Conservation (phyloP, 75 land plant genomes). For the Isoetes taiwanensis region DNA sequence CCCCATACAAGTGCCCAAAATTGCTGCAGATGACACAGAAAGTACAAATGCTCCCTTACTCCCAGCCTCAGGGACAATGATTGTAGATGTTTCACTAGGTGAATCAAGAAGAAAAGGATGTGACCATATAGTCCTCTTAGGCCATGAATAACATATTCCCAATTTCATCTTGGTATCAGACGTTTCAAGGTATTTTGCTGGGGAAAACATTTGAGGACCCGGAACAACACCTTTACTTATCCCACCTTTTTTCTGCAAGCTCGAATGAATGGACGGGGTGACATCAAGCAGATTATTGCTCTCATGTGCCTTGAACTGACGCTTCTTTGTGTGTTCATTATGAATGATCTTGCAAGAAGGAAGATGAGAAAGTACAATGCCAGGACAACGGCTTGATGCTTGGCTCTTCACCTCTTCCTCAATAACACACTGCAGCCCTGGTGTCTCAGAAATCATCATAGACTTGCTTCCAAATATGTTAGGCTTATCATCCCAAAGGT, state of each 20-base stretch:
- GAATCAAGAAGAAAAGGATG: slow-evolving; percentile 61
- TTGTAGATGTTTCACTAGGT: slow-evolving; percentile 52
- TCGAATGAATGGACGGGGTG: no score
- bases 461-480: no score
- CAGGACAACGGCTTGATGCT: no score
- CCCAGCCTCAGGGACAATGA: slow-evolving; percentile 48
- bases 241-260: neutral
- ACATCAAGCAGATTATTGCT: no score
- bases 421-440: no score
- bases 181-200: slow-evolving; percentile 21
- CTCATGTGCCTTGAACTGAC: no score
- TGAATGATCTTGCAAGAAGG: no score
- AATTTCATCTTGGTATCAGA: slow-evolving; percentile 43
- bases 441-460: no score
- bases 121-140: slow-evolving; percentile 43
- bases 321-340: no score
- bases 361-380: no score
- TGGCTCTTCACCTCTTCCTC: no score
- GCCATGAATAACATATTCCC: slow-evolving; percentile 12
- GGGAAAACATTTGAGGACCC: slow-evolving; percentile 51
- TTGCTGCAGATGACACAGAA: slow-evolving; percentile 51
- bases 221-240: slow-evolving; percentile 15
- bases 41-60: slow-evolving; percentile 39
- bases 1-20: slow-evolving; percentile 45
- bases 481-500: no score